A percentile compares a stretch with the other conserved stretches of the same genome.
Evolutionary conservation across 176 grass and related monocot genomes (phyloP).

Genomic region (Coix lacrymajobi): DNA sequence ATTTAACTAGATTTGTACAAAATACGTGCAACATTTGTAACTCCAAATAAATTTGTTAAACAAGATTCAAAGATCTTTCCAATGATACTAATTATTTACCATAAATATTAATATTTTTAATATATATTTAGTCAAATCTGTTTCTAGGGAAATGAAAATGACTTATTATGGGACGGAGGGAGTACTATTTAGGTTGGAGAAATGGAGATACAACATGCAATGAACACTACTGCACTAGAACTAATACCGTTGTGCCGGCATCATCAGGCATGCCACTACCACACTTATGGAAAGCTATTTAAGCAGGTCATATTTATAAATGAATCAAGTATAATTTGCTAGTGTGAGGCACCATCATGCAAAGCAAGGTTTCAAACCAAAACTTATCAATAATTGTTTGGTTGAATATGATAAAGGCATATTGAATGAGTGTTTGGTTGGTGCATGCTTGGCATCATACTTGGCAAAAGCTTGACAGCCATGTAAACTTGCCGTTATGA

Average conservation of each 20-base stretch:
- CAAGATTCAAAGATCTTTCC: too few species aligned
- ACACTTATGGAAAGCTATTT: constrained; percentile 1
- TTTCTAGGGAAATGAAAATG: too few species aligned
- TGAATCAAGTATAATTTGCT: neutral
- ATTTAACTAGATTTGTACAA: too few species aligned
- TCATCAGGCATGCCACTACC: neutral
- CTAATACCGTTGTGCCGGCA: neutral
- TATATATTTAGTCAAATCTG: too few species aligned
- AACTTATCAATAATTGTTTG: neutral
- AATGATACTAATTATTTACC: too few species aligned
- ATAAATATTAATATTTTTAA: too few species aligned
- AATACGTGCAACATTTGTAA: too few species aligned
- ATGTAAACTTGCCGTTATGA: neutral
- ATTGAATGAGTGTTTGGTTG: neutral
- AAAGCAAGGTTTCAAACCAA: neutral
- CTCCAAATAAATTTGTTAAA: too few species aligned
- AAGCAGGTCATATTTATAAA: neutral
- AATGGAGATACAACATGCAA: neutral
- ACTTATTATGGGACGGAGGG: too few species aligned
- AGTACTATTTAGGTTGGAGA: constrained; percentile 6
- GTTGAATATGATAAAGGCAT: neutral
- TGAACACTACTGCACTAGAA: neutral
- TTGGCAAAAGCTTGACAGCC: neutral
- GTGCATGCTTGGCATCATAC: neutral
- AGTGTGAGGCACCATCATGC: neutral